Percentiles rank a stretch among this genome's conserved stretches.
These are phyloP conservation scores for Karstenula rhodostoma DNA, from an alignment of 2,329 filamentous ascomycete species.

Conservation along the genomic window DNA sequence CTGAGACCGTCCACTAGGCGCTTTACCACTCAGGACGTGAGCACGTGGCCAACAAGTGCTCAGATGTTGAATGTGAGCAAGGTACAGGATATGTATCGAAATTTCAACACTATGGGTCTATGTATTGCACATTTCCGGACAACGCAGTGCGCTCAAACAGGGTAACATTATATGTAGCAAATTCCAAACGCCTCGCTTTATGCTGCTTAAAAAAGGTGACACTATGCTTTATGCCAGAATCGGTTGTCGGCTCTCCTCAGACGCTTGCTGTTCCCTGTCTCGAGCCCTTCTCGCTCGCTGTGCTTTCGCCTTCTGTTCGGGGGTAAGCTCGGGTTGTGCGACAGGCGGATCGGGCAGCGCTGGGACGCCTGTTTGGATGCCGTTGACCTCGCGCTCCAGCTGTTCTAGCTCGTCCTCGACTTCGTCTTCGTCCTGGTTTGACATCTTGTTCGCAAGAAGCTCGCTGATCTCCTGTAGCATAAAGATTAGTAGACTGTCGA, in stretches of 20 bases:
- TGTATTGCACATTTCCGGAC: background rate
- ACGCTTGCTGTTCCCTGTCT: conserved; percentile 41
- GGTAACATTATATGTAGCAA: conserved; percentile 13
- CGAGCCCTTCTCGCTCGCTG: conserved; percentile 5
- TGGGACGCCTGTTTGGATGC: conserved; percentile 42
- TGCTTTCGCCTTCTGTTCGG: conserved; percentile 35
- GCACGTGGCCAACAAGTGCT: conserved; percentile 30
- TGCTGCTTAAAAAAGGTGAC: conserved; percentile 27
- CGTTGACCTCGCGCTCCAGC: conserved; percentile 71
- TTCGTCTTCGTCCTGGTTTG: conserved; percentile 95
- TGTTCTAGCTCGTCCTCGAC: conserved; percentile 94
- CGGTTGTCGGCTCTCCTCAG: conserved; percentile 44
- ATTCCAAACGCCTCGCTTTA: conserved; percentile 45
- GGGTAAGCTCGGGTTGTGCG: conserved; percentile 39
- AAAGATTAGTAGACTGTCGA: conserved; percentile 13
- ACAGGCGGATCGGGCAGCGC: conserved; percentile 52
- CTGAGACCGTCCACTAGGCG: conserved; percentile 17
- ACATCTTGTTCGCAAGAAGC: conserved; percentile 86
- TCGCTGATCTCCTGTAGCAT: conserved; percentile 81
- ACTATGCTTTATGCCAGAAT: conserved; percentile 43
- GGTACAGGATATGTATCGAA: background rate
- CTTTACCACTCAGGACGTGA: conserved; percentile 20
- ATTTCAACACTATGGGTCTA: background rate
- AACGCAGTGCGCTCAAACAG: background rate
- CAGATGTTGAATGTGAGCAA: background rate